Evolutionary conservation across 495 filamentous ascomycete species (phyloP), one percentile per base, ranked within the genome.

Genomic region (Staphylotrichum longicolle): DNA sequence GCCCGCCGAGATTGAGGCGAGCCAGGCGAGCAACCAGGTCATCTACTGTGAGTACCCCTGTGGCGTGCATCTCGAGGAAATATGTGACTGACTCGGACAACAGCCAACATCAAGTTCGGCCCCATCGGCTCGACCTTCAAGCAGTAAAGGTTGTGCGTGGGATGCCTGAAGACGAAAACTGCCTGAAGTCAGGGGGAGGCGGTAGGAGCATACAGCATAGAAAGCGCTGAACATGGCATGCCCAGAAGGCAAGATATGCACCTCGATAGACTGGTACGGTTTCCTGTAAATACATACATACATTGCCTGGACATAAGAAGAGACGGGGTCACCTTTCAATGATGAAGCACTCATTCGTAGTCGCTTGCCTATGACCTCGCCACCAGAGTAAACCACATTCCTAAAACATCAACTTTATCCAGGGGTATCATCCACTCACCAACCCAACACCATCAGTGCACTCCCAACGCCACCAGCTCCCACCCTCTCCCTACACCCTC

Each of bases 31-130:
- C 66, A 77, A 86, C 67, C 72, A 78, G 68, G 78, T 81, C 64
- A 60, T 72, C 69, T 81, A 68, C 74, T 81, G 52, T 54, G 27
- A 41, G 52, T 54, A 6, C 20, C 27, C 5, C 20, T 9, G 15
- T 42, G 8, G 3, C n/a, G 3, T 14, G 15, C 12, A 30, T 20
- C 5, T 20, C n/a, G 2, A 2, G 7, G 1, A 15, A 30, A 33
- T 12, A 5, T 9, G 0, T 10, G n/a, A 14, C 37, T 54, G 4
- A 54, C 37, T 32, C 7, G 8, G 3, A 12, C 4, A 4, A 32
- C 12, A 54, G 52, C 86, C 66, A 89, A 89, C 83, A 88, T 90
- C 79, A 82, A 82, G 72, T 85, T 87, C 69, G 88, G 88, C 41
- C 81, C 85, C 60, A 83, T 91, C 67, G 82, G 80, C 67, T 85